A percentile compares a stretch with the other conserved stretches of the same genome.
Evolutionary conservation across 2,329 filamentous ascomycete species (phyloP).

Genomic region (Setomelanomma holmii): DNA sequence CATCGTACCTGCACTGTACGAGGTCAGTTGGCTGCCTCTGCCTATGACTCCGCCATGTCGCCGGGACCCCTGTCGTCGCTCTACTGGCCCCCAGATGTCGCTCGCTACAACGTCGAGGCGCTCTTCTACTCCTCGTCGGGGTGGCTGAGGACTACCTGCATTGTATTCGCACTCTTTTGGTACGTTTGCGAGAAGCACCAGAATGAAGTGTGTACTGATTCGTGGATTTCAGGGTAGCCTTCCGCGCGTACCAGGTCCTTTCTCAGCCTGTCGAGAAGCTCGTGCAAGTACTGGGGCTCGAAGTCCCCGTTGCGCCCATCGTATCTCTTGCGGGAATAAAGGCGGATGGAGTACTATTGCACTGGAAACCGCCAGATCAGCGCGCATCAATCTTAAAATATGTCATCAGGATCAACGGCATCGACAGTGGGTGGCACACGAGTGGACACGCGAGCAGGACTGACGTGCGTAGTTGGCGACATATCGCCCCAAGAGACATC

Average conservation of each 20-base stretch:
- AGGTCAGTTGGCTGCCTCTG: conserved; percentile 15
- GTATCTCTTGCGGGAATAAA: conserved; percentile 91
- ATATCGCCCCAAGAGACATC: conserved; percentile 81
- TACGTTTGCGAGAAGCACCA: conserved; percentile 12
- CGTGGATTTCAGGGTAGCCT: conserved; percentile 70
- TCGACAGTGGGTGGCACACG: conserved; percentile 70
- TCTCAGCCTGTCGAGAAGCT: conserved; percentile 91
- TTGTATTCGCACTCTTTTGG: conserved; percentile 47
- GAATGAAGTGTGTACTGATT: conserved; percentile 2
- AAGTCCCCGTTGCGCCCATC: conserved; percentile 88
- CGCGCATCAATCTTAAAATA: conserved; percentile 80
- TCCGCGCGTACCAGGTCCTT: conserved; percentile 85
- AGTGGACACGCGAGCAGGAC: conserved; percentile 8
- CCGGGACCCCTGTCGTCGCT: conserved; percentile 40
- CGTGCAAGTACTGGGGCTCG: conserved; percentile 88
- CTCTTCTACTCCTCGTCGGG: conserved; percentile 43
- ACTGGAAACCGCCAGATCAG: conserved; percentile 81
- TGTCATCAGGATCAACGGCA: conserved; percentile 90
- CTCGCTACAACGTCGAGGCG: conserved; percentile 45
- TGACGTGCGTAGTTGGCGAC: conserved; percentile 72
- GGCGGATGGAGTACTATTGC: conserved; percentile 83
- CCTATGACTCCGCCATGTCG: conserved; percentile 32
- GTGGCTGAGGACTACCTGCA: conserved; percentile 45
- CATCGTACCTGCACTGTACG: conserved; percentile 6
- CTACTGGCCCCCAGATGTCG: conserved; percentile 44